Evolutionary conservation across 2,329 filamentous ascomycete genomes (phyloP), one percentile per base, ranked within the genome.

Genomic region (Aspergillus proliferans): DNA sequence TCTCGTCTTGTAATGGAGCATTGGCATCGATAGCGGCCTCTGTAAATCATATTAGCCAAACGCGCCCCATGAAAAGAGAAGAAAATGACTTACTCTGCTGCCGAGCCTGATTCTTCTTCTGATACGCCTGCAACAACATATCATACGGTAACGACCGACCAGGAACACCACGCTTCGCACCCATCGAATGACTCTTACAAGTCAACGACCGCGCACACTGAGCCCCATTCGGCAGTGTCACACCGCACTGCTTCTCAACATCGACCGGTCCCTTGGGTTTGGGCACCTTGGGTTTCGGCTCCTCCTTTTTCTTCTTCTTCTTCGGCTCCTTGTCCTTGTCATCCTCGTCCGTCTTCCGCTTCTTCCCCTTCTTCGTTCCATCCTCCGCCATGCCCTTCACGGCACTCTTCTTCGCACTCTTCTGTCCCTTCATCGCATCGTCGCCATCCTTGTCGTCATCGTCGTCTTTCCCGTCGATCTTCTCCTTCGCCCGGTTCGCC

Each of bases 91-190:
- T 77, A 91, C 88, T 95, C 70, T 97, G 93, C 73, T 95, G 88
- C 64, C 95, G 95, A 19, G 93, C 93, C 69, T 97, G 93, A 62
- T 98, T 98, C 77, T 96, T 97, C 79, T 97, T 96, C 69, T 93
- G 88, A 63, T 93, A 93, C 6, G 86, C 85, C 12, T 87, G 84
- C 34, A 96, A 78, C 36, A 96, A 75, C 85, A 95, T 93, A 68
- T 95, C 90, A 64, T 96, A 96, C 1, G 91, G 91, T 51, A 95
- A 72, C 41, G 87, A 93, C 52, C 91, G 80, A 1, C 91, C 91
- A 4, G 88, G 86, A 3, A 96, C 91, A 1, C 87, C 86, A 58
- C 91, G 80, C 71, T 96, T 96, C 4, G 91, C 86, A 9, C 91
- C 90, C 91, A 96, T 95, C n/a, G 81, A 85, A 57, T 96, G 91